Percentiles rank a stretch among this genome's conserved stretches.
Conservation (phyloP, 164 flowering plant genomes). For the Akebia trifoliata region DNA sequence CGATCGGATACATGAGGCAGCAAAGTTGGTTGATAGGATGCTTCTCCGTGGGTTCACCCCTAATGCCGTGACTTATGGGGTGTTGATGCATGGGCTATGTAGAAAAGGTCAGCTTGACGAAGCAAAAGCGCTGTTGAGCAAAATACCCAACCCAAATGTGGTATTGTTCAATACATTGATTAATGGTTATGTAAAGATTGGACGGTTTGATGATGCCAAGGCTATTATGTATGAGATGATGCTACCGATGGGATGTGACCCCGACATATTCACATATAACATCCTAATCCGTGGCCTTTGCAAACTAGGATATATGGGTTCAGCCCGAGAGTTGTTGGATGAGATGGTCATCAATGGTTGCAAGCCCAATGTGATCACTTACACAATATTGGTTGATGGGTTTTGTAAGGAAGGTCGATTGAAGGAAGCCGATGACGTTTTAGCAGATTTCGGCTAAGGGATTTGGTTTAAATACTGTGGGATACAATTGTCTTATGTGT, state of each 20-base stretch:
- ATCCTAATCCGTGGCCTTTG: constrained; percentile 67
- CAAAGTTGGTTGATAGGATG: constrained; percentile 81
- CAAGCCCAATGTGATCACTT: constrained; percentile 60
- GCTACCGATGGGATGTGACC: constrained; percentile 38
- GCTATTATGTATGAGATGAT: constrained; percentile 40
- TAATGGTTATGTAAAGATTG: constrained; percentile 59
- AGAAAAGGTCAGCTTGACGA: constrained; percentile 55
- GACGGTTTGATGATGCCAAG: constrained; percentile 60
- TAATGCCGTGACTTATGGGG: constrained; percentile 58
- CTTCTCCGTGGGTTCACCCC: constrained; percentile 63
- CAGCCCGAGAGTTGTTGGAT: constrained; percentile 53
- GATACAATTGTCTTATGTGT: constrained; percentile 66
- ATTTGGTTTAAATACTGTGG: constrained; percentile 48
- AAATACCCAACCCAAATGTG: constrained; percentile 54
- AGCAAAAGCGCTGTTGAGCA: constrained; percentile 56
- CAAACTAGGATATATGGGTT: constrained; percentile 43
- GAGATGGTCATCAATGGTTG: constrained; percentile 60
- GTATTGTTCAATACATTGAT: constrained; percentile 67
- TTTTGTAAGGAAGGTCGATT: constrained; percentile 60
- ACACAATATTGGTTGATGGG: constrained; percentile 67
- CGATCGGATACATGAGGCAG: constrained; percentile 58
- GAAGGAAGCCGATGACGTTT: constrained; percentile 41
- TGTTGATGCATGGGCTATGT: constrained; percentile 69
- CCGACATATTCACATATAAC: constrained; percentile 67
- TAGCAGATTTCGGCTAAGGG: constrained; percentile 58